Conservation (phyloP, 768 basidiomycete species). For the Daedalea quercina region DNA sequence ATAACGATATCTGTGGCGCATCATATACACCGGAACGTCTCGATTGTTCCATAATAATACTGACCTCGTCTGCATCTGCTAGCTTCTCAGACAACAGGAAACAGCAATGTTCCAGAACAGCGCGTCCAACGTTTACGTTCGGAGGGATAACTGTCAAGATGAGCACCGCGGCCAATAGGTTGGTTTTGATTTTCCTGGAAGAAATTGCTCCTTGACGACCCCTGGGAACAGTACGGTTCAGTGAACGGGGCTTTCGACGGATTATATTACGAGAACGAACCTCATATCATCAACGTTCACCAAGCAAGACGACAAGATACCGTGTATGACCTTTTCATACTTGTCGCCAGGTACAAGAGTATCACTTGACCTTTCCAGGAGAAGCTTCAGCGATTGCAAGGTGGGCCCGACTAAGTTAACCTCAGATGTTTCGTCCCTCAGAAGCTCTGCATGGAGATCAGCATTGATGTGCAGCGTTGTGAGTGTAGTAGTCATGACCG, state of each 20-base stretch:
- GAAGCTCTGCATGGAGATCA: slow-evolving; percentile 42
- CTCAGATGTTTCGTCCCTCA: slow-evolving; percentile 81
- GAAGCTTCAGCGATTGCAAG: slow-evolving; percentile 68
- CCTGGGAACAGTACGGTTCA: slow-evolving; percentile 38
- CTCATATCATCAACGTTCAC: slow-evolving; percentile 89
- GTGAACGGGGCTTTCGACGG: neutral
- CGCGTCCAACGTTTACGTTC: slow-evolving; percentile 58
- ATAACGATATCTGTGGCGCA: slow-evolving; percentile 56
- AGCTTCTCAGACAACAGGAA: slow-evolving; percentile 81
- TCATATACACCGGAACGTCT: neutral
- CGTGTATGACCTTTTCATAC: slow-evolving; percentile 63
- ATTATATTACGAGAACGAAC: slow-evolving; percentile 30
- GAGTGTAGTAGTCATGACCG: neutral
- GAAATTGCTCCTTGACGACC: slow-evolving; percentile 75
- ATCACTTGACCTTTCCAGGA: slow-evolving; percentile 51
- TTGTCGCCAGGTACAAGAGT: slow-evolving; percentile 38
- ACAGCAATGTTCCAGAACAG: slow-evolving; percentile 78
- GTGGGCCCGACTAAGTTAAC: slow-evolving; percentile 77
- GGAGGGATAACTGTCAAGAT: slow-evolving; percentile 75
- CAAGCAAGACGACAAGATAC: slow-evolving; percentile 79
- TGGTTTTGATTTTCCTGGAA: slow-evolving; percentile 82
- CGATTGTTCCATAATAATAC: slow-evolving; percentile 8
- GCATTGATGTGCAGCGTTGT: neutral
- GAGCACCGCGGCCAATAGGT: slow-evolving; percentile 80
- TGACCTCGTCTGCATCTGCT: slow-evolving; percentile 60